phyloP scores from a whole-genome alignment of 768 basidiomycete species.

The Leccinum variicolor region DNA sequence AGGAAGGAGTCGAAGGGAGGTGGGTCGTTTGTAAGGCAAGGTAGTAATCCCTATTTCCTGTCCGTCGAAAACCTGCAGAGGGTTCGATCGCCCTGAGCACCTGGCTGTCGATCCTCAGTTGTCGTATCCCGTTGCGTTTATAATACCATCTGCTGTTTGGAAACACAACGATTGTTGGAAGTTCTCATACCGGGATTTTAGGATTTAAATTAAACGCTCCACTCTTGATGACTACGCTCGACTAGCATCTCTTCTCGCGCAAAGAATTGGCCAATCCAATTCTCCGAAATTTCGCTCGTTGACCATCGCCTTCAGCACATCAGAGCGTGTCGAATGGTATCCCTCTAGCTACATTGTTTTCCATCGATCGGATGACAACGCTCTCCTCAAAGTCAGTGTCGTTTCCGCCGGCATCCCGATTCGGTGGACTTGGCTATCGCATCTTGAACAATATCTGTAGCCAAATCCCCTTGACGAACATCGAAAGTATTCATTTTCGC shows the following conservation, averaged over 20 bases:
- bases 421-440: no score
- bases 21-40: conserved; percentile 61
- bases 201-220: no score
- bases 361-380: no score
- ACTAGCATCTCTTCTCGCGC: not conserved
- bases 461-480: no score
- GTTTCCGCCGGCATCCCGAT: no score
- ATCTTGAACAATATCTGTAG: no score
- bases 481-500: no score
- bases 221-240: not conserved
- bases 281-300: not conserved
- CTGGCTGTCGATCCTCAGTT: not conserved
- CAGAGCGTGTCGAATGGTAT: no score
- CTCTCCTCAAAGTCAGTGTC: no score
- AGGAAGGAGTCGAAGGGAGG: conserved; percentile 53
- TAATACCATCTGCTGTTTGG: no score
- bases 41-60: conserved; percentile 14
- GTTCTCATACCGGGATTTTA: not conserved
- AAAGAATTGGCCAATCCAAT: not conserved
- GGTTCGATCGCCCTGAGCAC: not conserved
- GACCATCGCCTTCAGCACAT: not conserved
- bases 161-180: not conserved
- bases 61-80: not conserved
- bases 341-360: no score
- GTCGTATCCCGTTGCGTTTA: not conserved